Base-by-base conservation (phyloP, 495 filamentous ascomycete genomes). In the Hypoxylon fuscum region DNA sequence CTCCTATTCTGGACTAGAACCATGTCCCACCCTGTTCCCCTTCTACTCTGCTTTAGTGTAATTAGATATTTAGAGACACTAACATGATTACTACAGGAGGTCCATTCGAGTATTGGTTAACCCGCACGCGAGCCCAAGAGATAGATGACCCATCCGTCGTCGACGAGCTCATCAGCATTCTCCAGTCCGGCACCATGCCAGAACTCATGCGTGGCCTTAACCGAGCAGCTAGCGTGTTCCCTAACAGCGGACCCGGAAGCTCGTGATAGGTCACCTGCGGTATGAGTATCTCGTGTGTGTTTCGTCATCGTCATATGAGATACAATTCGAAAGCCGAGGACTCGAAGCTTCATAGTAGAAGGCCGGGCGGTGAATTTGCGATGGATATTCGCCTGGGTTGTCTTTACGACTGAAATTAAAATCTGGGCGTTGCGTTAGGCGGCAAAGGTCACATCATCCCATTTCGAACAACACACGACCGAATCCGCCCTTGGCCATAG, bases 41-140 rank as follows among this genome's bases (percentile, higher is more conserved):
- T n/a, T n/a, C n/a, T n/a, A n/a, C n/a, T n/a, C n/a, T n/a, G n/a
- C n/a, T n/a, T n/a, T n/a, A n/a, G n/a, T n/a, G n/a, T n/a, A n/a
- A n/a, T n/a, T n/a, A n/a, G n/a, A n/a, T 15, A 14, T 38, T 38
- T 14, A 5, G 14, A 42, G 23, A 12, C 45, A 17, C 63, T 60
- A 45, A 64, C 48, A 50, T 14, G 20, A 6, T n/a, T 0, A 6
- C 25, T n/a, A 17, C 8, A 78, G 76, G 74, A 0, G 77, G 77
- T 0, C 77, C 77, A 0, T 77, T 80, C 31, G 74, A 79, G 63
- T 80, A 80, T 49, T 80, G 77, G 77, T 61, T 80, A 1, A 69
- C 72, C 1, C 63, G 68, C 4, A 77, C 77, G 0, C 66, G 71
- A 10, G 49, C 44, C 0, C 74, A 76, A 46, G 73, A 76, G 11